Evolutionary conservation across 225 moss, liverwort and hornwort species (phyloP), one percentile per base, ranked within the genome.

Genomic region (Rhytidiadelphus loreus): DNA sequence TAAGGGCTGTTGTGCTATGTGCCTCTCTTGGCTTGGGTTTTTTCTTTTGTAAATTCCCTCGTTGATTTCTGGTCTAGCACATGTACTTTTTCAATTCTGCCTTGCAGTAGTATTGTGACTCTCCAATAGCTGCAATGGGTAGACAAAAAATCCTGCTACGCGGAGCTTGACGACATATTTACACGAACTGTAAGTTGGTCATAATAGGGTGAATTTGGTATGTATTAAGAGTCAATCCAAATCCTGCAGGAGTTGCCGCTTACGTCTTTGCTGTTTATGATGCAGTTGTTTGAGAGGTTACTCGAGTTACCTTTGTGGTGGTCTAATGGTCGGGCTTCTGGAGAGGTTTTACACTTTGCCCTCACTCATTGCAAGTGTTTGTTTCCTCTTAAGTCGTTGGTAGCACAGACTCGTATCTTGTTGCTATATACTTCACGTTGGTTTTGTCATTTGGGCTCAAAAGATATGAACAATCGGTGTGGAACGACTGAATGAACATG

Each of bases 221-320:
- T 90, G 64, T 46, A 30, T n/a, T n/a, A 43, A 17, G 43, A 44
- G 39, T 57, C 66, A 72, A 77, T 85, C 24, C 39, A 74, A 69
- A 14, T 77, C n/a, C 91, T 91, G 95, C 94, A 71, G 44, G 68
- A 70, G 58, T 84, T 92, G 32, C 48, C 21, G 87, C 86, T 90
- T 65, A 92, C 52, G 41, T 55, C 85, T 88, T 88, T 44, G 71
- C 58, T 86, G 64, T 86, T 83, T 83, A 77, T 86, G 89, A 62
- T 91, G 92, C 97, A 99, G 99, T 90, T 96, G 48, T 96, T 99
- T 93, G 99, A 99, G 92, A 96, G 95, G 89, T 92, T 99, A 91
- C 87, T 99, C 82, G 99, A 99, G 87, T 86, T 99, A 82, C 99
- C 99, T 87, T 92, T 97, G 91, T 96, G 95, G 89, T 99, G 99